These are phyloP conservation scores for Xylariomycetidae sp. DNA, from an alignment of 2,329 filamentous ascomycete species.

Conservation along the genomic window DNA sequence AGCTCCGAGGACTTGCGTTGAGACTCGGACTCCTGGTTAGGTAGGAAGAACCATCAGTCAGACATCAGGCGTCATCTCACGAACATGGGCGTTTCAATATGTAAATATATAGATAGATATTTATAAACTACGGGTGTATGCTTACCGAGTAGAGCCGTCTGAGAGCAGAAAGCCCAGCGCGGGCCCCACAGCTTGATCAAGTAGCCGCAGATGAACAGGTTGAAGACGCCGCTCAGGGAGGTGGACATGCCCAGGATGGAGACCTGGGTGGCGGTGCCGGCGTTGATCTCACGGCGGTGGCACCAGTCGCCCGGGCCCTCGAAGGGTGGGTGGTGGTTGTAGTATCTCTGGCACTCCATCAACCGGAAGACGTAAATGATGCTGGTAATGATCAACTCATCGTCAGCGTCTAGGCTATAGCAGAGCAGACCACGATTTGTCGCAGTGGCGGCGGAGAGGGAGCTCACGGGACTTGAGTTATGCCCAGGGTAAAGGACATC, in stretches of 20 bases:
- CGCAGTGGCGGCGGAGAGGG: neutral
- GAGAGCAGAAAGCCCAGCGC: conserved; percentile 55
- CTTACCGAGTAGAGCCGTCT: conserved; percentile 61
- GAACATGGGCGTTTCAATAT: too few species aligned
- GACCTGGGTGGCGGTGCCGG: conserved; percentile 58
- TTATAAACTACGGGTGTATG: too few species aligned
- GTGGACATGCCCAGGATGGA: conserved; percentile 64
- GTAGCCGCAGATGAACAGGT: conserved; percentile 64
- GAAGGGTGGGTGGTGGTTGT: conserved; percentile 50
- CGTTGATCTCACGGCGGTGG: conserved; percentile 56
- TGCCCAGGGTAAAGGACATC: conserved; percentile 26
- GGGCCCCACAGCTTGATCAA: conserved; percentile 63
- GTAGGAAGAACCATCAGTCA: too few species aligned
- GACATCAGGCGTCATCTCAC: too few species aligned
- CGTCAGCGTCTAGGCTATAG: too few species aligned
- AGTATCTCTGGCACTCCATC: conserved; percentile 70
- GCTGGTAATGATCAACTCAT: too few species aligned
- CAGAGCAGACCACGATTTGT: too few species aligned
- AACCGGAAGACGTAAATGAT: conserved; percentile 63
- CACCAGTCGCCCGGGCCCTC: conserved; percentile 50
- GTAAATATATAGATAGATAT: too few species aligned
- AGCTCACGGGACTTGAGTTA: conserved; percentile 27
- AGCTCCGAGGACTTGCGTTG: conserved; percentile 61
- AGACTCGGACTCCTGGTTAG: conserved; percentile 58
- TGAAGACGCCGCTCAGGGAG: conserved; percentile 59